These are phyloP conservation scores for Nakaseomyces nivariensis DNA, from an alignment of 1,139 yeast species.

Conservation along the genomic window DNA sequence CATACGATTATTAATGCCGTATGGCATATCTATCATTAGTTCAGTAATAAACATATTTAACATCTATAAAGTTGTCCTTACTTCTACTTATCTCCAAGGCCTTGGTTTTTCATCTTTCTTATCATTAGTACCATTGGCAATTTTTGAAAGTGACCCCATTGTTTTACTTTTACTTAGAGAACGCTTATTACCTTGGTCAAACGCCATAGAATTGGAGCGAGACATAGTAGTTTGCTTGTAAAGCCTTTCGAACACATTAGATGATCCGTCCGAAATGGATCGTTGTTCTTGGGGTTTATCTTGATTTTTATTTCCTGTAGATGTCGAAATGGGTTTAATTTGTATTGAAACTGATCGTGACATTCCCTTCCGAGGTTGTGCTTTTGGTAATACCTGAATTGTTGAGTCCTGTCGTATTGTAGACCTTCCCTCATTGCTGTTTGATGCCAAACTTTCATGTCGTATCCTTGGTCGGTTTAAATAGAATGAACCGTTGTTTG, in stretches of 20 bases:
- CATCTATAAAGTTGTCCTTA: too few species aligned
- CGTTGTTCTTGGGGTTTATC: background rate
- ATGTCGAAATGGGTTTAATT: background rate
- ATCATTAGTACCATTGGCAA: background rate
- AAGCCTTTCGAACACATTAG: slow-evolving; percentile 10
- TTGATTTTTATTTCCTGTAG: background rate
- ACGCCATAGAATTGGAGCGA: slow-evolving; percentile 9
- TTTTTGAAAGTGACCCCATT: background rate
- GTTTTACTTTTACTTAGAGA: background rate
- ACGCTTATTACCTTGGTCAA: background rate
- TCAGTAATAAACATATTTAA: too few species aligned
- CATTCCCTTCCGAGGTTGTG: background rate
- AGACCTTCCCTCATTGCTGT: background rate
- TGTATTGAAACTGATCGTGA: background rate
- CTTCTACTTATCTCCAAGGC: background rate
- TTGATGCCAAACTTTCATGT: background rate
- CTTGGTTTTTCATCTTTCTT: background rate
- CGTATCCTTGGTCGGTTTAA: background rate
- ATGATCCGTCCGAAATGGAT: slow-evolving; percentile 2
- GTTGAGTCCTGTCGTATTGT: background rate
- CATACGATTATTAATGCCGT: too few species aligned
- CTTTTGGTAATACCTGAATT: too few species aligned
- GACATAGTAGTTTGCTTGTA: slow-evolving; percentile 13
- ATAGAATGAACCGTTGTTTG: background rate
- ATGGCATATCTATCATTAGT: background rate